Conservation (phyloP, 2,329 filamentous ascomycete genomes). For the Fusarium nelsonii region DNA sequence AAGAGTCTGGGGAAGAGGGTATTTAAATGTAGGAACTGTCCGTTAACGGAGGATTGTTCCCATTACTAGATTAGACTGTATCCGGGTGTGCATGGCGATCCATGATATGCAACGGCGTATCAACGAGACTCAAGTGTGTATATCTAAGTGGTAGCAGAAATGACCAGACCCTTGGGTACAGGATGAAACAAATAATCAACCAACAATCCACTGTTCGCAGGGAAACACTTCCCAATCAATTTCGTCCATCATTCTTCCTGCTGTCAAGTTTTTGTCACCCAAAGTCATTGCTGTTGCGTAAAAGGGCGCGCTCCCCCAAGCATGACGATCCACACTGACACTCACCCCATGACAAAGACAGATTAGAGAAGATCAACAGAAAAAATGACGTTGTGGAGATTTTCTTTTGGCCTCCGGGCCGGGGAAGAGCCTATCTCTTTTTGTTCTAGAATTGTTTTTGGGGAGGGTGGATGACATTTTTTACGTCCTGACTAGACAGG, state of each 20-base stretch:
- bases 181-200: neutral
- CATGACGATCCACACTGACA: slow-evolving; percentile 38
- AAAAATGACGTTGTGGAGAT: slow-evolving; percentile 41
- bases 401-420: slow-evolving; percentile 28
- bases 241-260: neutral
- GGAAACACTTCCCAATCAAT: neutral
- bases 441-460: slow-evolving; percentile 29
- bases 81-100: slow-evolving; percentile 14
- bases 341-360: neutral
- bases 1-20: slow-evolving; percentile 1
- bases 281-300: slow-evolving; percentile 38
- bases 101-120: slow-evolving; percentile 10
- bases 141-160: neutral
- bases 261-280: neutral
- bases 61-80: slow-evolving; percentile 31
- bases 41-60: slow-evolving; percentile 32
- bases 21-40: slow-evolving; percentile 16
- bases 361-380: slow-evolving; percentile 5
- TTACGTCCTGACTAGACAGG: neutral
- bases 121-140: neutral
- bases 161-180: neutral
- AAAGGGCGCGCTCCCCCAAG: slow-evolving; percentile 19
- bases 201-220: accelerated
- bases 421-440: slow-evolving; percentile 36
- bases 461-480: neutral